A percentile compares a stretch with the other conserved stretches of the same genome.
These are phyloP conservation scores for Boletus rex-veris DNA, from an alignment of 768 basidiomycete species.

Conservation along the genomic window DNA sequence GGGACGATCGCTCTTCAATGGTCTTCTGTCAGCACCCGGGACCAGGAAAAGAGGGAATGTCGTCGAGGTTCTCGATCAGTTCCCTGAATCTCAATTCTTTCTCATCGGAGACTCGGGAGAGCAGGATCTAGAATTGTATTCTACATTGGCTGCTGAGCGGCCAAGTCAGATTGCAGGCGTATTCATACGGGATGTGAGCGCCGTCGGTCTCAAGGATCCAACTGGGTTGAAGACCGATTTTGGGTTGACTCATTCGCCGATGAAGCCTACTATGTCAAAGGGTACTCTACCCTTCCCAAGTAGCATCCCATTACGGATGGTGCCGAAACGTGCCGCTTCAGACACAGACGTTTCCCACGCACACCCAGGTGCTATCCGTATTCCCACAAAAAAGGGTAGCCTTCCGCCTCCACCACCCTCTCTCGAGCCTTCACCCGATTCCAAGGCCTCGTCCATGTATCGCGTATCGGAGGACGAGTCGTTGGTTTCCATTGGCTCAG, in stretches of 20 bases:
- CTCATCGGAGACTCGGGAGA: constrained; percentile 92
- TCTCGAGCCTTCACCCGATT: constrained; percentile 10
- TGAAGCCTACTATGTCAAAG: constrained; percentile 1
- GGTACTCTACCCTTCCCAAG: constrained; percentile 5
- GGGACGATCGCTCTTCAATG: constrained; percentile 77
- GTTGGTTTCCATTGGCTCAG: constrained; percentile 16
- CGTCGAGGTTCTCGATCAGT: constrained; percentile 70
- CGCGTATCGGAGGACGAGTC: constrained; percentile 26
- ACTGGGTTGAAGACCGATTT: constrained; percentile 41
- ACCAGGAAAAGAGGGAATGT: constrained; percentile 80
- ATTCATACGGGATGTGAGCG: constrained; percentile 75
- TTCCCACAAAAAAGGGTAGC: constrained; percentile 12
- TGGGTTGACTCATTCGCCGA: constrained; percentile 2
- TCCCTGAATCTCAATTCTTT: constrained; percentile 72
- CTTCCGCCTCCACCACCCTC: constrained; percentile 14
- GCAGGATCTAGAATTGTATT: constrained; percentile 91
- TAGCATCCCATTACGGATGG: not conserved
- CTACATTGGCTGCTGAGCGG: constrained; percentile 65
- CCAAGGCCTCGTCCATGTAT: not conserved
- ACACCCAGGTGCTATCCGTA: constrained; percentile 6
- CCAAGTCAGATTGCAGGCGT: constrained; percentile 71
- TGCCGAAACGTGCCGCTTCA: constrained; percentile 19
- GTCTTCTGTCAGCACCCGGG: constrained; percentile 78
- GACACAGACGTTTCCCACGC: constrained; percentile 15
- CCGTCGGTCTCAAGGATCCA: constrained; percentile 52